These are phyloP conservation scores for Thermothielavioides terrestris DNA, from an alignment of 495 filamentous ascomycete species.

Conservation along the genomic window DNA sequence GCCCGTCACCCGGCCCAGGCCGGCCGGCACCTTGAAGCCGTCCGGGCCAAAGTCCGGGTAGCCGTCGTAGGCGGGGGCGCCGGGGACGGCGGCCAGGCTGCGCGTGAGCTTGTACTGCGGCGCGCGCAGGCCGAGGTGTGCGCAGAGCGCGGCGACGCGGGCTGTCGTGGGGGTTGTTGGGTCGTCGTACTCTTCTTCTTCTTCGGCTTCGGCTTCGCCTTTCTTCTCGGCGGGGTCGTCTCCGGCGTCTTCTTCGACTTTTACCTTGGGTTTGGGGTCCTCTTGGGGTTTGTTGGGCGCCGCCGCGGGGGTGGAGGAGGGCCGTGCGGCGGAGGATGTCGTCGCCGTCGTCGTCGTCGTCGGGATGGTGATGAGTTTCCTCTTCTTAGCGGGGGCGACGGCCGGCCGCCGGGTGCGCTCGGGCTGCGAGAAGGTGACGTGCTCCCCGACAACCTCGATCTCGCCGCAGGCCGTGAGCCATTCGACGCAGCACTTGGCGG, in stretches of 20 bases:
- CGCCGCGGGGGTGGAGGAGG: no score
- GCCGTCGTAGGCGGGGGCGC: constrained; percentile 1
- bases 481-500: constrained; percentile 34
- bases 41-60: constrained; percentile 16
- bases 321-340: no score
- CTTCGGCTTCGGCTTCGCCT: background rate
- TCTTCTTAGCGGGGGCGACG: background rate
- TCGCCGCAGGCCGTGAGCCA: constrained; percentile 25
- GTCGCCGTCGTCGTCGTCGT: no score
- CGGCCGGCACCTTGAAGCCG: constrained; percentile 12
- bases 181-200: background rate
- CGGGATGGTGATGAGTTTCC: no score
- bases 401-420: background rate
- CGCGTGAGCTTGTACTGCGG: constrained; percentile 14
- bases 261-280: background rate
- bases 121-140: constrained; percentile 5
- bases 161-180: constrained; percentile 7
- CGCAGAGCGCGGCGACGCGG: constrained; percentile 16
- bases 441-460: constrained; percentile 1
- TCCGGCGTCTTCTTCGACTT: no score
- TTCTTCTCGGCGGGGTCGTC: background rate
- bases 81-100: background rate
- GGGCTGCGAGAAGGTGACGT: constrained; percentile 8
- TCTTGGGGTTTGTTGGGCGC: no score
- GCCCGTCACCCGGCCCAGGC: constrained; percentile 15